Conservation (phyloP, 2,329 filamentous ascomycete species). For the Fusarium newnesense region DNA sequence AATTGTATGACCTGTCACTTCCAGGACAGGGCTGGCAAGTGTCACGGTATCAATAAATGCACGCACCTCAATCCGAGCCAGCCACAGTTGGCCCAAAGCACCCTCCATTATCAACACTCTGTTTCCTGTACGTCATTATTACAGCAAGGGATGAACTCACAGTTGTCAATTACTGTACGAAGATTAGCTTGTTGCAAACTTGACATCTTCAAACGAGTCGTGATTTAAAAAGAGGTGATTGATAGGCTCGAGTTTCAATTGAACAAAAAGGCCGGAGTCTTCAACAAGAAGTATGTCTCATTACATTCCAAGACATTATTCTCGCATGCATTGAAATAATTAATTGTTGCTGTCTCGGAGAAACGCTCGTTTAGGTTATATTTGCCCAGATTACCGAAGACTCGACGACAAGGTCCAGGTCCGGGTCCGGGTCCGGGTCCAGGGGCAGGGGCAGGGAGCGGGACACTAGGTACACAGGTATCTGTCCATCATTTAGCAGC, state of each 20-base stretch:
- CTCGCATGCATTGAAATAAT: background rate
- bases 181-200: background rate
- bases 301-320: constrained; percentile 29
- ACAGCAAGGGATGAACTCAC: constrained; percentile 5
- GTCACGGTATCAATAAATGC: background rate
- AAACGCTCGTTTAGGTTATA: background rate
- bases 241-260: background rate
- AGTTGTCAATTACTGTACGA: background rate
- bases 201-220: background rate
- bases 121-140: constrained; percentile 16
- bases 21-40: background rate
- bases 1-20: background rate
- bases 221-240: background rate
- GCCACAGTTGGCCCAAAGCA: constrained; percentile 16
- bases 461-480: background rate
- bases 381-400: constrained; percentile 14
- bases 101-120: background rate
- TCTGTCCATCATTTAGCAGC: background rate
- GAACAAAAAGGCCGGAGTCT: background rate
- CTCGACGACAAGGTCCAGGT: constrained; percentile 20
- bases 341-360: background rate
- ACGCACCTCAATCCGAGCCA: constrained; percentile 1
- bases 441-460: constrained; percentile 3
- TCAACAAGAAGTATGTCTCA: constrained; percentile 20
- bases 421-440: background rate